Percentiles rank a stretch among this genome's conserved stretches.
Evolutionary conservation across 768 basidiomycete species (phyloP).

Genomic region (Exidia glandulosa): DNA sequence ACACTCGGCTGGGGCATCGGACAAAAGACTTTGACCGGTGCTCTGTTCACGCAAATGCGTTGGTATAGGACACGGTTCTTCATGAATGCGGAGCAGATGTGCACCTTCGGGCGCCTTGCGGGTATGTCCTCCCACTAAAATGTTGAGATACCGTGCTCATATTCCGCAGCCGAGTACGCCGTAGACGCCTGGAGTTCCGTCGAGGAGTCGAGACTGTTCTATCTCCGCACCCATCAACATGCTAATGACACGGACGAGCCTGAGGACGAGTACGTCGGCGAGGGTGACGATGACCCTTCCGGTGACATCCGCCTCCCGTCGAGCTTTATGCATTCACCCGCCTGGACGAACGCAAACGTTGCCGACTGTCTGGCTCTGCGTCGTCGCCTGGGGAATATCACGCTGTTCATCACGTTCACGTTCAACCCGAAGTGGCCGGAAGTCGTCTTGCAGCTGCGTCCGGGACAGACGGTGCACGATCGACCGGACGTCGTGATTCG

Average conservation of each 20-base stretch:
- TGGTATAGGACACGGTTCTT: neutral
- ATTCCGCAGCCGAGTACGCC: neutral
- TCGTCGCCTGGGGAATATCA: neutral
- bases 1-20: neutral
- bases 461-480: conserved; percentile 5
- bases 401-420: conserved; percentile 6
- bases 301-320: neutral
- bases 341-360: neutral
- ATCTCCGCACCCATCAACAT: neutral
- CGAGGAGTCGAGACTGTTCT: neutral
- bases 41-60: neutral
- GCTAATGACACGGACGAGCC: neutral
- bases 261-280: neutral
- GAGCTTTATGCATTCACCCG: neutral
- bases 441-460: neutral
- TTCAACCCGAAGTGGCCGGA: conserved; percentile 10
- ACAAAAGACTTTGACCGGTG: neutral
- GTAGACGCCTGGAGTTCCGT: neutral
- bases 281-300: neutral
- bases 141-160: neutral
- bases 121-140: neutral
- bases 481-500: neutral
- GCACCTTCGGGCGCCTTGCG: neutral
- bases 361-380: conserved; percentile 6
- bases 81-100: neutral